Evolutionary conservation across 768 basidiomycete genomes (phyloP).

Genomic region (Mycena crocata): DNA sequence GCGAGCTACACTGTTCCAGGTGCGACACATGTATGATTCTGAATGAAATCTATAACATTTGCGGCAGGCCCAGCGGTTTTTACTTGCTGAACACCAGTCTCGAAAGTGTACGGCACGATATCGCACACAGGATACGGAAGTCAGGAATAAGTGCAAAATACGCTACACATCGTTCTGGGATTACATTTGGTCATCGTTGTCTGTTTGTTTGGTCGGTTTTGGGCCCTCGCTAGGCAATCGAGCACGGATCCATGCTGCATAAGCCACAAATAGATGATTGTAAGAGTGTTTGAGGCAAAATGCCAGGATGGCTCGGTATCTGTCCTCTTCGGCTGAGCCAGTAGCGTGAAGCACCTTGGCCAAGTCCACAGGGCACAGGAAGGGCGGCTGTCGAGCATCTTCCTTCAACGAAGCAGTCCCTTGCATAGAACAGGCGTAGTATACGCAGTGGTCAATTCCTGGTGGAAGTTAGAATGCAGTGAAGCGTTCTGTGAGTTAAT

Average conservation of each 20-base stretch:
- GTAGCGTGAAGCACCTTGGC: conserved; percentile 44
- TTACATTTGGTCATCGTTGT: not conserved
- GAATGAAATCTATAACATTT: not conserved
- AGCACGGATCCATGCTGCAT: conserved; percentile 41
- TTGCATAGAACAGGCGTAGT: conserved; percentile 53
- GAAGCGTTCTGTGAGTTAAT: too few species aligned
- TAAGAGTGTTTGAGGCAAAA: conserved; percentile 43
- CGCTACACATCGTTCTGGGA: not conserved
- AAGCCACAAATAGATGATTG: conserved; percentile 44
- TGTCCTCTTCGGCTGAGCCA: conserved; percentile 33
- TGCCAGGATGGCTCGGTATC: conserved; percentile 40
- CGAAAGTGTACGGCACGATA: too few species aligned
- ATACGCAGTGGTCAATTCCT: conserved; percentile 54
- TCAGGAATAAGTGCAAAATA: not conserved
- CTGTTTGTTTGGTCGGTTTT: not conserved
- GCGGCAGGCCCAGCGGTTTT: conserved; percentile 45
- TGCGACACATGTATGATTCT: conserved; percentile 15
- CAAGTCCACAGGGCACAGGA: conserved; percentile 48
- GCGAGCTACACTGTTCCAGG: conserved; percentile 34
- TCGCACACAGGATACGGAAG: too few species aligned
- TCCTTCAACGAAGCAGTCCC: conserved; percentile 46
- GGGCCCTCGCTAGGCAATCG: conserved; percentile 3
- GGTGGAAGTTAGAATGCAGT: too few species aligned
- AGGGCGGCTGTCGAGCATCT: conserved; percentile 50
- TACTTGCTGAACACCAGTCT: conserved; percentile 40